phyloP scores from a whole-genome alignment of 225 moss, liverwort and hornwort species.

The Anthoceros angustus region DNA sequence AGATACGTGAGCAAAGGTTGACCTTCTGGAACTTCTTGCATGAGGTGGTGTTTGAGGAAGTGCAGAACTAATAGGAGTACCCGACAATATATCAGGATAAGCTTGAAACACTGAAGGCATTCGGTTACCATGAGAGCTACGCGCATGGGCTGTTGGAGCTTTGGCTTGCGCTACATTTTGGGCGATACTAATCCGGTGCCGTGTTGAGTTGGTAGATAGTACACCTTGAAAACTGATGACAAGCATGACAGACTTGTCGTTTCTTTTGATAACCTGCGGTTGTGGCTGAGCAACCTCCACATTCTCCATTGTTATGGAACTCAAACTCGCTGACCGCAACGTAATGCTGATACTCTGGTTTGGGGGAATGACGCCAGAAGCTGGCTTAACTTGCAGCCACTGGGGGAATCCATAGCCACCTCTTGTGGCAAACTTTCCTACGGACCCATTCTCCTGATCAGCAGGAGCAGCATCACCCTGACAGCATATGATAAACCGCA shows the following conservation, averaged over 20 bases:
- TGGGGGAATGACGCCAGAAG: not conserved
- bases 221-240: not conserved
- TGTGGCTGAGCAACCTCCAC: not conserved
- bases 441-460: constrained; percentile 13
- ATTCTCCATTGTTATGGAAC: not conserved
- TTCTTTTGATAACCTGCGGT: not conserved
- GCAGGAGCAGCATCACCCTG: constrained; percentile 11
- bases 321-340: not conserved
- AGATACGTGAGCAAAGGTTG: not conserved
- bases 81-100: not conserved
- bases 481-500: constrained; percentile 47
- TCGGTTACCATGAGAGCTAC: not conserved
- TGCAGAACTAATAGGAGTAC: not conserved
- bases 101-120: not conserved
- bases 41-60: not conserved
- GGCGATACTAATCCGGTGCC: not conserved
- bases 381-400: constrained; percentile 61
- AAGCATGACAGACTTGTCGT: not conserved
- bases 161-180: not conserved
- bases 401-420: constrained; percentile 76
- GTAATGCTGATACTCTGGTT: not conserved
- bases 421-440: constrained; percentile 19
- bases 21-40: not conserved
- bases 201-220: not conserved
- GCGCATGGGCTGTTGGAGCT: not conserved